Conservation (phyloP, 2,329 filamentous ascomycete genomes). For the Alternaria conjuncta region DNA sequence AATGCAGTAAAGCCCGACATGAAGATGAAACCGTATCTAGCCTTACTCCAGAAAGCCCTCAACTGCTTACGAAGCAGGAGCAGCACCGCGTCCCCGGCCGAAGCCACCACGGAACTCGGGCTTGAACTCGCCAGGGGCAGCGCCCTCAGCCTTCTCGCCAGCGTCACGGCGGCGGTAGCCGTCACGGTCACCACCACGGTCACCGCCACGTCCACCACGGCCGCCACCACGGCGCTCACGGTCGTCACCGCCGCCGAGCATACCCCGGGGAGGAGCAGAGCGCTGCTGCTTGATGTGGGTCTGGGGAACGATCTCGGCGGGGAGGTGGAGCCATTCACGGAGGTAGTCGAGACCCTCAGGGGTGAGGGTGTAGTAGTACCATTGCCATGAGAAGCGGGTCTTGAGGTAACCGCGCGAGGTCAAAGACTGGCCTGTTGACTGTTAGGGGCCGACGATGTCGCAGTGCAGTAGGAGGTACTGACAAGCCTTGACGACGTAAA, state of each 20-base stretch:
- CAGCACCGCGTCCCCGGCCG: conserved; percentile 47
- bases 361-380: conserved; percentile 98
- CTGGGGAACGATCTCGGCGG: conserved; percentile 98
- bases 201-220: conserved; percentile 66
- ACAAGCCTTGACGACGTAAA: conserved; percentile 97
- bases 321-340: conserved; percentile 99
- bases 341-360: conserved; percentile 99
- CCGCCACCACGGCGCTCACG: conserved; percentile 79
- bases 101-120: conserved; percentile 54
- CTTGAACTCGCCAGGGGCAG: conserved; percentile 52
- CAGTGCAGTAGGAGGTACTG: conserved; percentile 21
- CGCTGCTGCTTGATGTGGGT: conserved; percentile 99
- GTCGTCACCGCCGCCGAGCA: conserved; percentile 82
- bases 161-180: conserved; percentile 85
- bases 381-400: conserved; percentile 87
- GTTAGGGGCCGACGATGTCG: conserved; percentile 16
- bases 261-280: conserved; percentile 95
- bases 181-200: conserved; percentile 75
- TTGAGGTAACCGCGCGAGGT: conserved; percentile 98
- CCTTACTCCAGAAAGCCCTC: conserved; percentile 27
- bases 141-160: conserved; percentile 51
- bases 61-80: conserved; percentile 47
- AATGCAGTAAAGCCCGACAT: conserved; percentile 38
- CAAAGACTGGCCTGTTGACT: conserved; percentile 75
- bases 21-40: conserved; percentile 31